These are phyloP conservation scores for Salvia rosmarinus DNA, from an alignment of 257 asterid genomes.

Conservation along the genomic window DNA sequence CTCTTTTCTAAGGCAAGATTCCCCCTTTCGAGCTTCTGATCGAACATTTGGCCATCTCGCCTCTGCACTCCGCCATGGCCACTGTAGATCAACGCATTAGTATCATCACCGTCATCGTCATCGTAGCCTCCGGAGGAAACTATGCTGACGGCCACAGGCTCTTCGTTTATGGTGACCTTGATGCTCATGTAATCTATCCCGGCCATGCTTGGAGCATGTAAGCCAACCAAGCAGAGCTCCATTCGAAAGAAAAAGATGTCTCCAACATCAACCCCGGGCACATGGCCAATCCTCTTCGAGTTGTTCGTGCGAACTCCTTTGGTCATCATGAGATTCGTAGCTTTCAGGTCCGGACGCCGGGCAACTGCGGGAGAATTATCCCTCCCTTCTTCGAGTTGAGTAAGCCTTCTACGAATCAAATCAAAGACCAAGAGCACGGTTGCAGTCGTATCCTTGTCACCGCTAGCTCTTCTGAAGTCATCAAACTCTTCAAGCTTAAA, in stretches of 20 bases:
- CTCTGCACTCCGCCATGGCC: conserved; percentile 96
- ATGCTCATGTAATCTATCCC: conserved; percentile 93
- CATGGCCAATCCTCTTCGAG: conserved; percentile 69
- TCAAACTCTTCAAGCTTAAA: conserved; percentile 63
- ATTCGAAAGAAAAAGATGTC: conserved; percentile 88
- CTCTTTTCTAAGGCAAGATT: conserved; percentile 68
- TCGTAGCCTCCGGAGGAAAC: conserved; percentile 96
- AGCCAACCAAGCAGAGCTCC: conserved; percentile 86
- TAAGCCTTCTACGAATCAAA: conserved; percentile 69
- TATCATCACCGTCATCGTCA: conserved; percentile 81
- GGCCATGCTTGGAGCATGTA: conserved; percentile 96
- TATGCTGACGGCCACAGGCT: conserved; percentile 91
- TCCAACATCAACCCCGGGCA: conserved; percentile 84
- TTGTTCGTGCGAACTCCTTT: conserved; percentile 75
- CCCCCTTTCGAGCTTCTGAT: conserved; percentile 95
- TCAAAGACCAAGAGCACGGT: conserved; percentile 60
- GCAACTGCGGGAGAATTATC: conserved; percentile 51
- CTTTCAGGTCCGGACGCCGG: conserved; percentile 81
- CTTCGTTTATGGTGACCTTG: conserved; percentile 65
- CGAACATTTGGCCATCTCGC: conserved; percentile 84
- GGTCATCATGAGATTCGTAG: conserved; percentile 59
- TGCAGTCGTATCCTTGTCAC: conserved; percentile 60
- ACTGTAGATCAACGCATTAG: conserved; percentile 71
- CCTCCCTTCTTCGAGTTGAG: conserved; percentile 69
- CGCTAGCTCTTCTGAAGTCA: conserved; percentile 57